phyloP scores from a whole-genome alignment of 805 yeast species.

The Cephaloascus fragrans region DNA sequence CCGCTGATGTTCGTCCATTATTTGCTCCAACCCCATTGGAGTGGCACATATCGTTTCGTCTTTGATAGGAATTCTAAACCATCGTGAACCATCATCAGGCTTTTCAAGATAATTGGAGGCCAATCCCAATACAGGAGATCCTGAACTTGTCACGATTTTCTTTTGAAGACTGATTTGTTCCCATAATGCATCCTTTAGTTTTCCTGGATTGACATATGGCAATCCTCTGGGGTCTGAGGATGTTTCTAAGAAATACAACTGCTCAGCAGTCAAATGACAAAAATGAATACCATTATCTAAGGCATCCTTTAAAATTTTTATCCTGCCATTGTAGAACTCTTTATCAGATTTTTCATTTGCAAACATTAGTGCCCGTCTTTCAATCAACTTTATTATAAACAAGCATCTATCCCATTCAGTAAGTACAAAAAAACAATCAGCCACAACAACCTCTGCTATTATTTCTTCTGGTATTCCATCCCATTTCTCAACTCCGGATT shows the following conservation, averaged over 20 bases:
- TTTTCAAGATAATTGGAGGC: constrained; percentile 3
- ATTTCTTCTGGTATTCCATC: constrained; percentile 32
- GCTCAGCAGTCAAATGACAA: constrained; percentile 40
- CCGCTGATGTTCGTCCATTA: constrained; percentile 13
- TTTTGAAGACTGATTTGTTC: constrained; percentile 31
- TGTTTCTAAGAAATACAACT: constrained; percentile 32
- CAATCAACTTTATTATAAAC: constrained; percentile 32
- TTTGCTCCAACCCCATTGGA: constrained; percentile 23
- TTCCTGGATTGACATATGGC: constrained; percentile 25
- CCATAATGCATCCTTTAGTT: constrained; percentile 41
- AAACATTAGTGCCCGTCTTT: constrained; percentile 14
- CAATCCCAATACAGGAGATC: constrained; percentile 15
- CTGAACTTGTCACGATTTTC: constrained; percentile 18
- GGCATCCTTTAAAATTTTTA: constrained; percentile 15
- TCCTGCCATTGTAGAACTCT: not conserved
- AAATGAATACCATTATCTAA: constrained; percentile 21
- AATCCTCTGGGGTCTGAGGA: constrained; percentile 22
- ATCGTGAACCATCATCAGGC: constrained; percentile 12
- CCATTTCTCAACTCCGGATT: constrained; percentile 34
- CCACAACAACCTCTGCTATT: constrained; percentile 32
- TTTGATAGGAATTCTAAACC: constrained; percentile 33
- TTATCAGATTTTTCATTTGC: not conserved
- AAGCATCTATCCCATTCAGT: constrained; percentile 47
- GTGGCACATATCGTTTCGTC: constrained; percentile 39
- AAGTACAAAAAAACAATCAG: constrained; percentile 43